Base-by-base conservation (phyloP, 768 basidiomycete genomes). In the Pseudohyphozyma bogoriensis region DNA sequence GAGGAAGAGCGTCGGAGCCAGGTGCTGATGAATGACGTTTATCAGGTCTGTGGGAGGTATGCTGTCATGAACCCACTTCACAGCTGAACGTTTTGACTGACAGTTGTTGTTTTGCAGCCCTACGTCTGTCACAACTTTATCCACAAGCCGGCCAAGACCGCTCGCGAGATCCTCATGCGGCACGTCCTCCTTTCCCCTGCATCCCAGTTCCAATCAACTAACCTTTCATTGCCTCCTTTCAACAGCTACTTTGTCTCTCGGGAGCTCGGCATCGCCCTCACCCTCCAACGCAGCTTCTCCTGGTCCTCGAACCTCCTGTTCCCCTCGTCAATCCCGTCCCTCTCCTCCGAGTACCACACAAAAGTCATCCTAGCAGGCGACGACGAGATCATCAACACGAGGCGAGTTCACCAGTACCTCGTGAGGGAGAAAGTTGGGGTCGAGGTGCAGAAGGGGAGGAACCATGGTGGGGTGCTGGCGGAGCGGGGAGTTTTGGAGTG, bases 41-140 rank as follows among this genome's bases (percentile, higher is more conserved):
- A 0, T 89, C 91, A 73, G 91, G 89, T 73, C 82, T 85, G 9
- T 96, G 90, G 90, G 91, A 95, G 80, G 90, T 89, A 61, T 85
- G 58, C 26, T 15, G 8, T n/a, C n/a, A n/a, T n/a, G n/a, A n/a
- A n/a, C 4, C 26, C 32, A 13, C 18, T 8, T 20, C n/a, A 28
- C 8, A 12, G 15, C 15, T 31, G 26, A 28, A 16, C 31, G 4
- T 40, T 11, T 11, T 40, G 39, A 40, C 39, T 40, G 12, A 22
- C 39, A 40, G 39, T n/a, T n/a, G n/a, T n/a, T n/a, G n/a, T 29
- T 24, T 37, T 24, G 9, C 31, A 51, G 53, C 70, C 70, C 1
- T 59, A 90, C 73, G 82, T 92, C 31, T 92, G 90, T 72, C 87
- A 86, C 75, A 90, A 89, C 71, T 93, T 93, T 74, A 77, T 91